Conservation (phyloP, 495 filamentous ascomycete genomes). For the Podospora pseudocomata region DNA sequence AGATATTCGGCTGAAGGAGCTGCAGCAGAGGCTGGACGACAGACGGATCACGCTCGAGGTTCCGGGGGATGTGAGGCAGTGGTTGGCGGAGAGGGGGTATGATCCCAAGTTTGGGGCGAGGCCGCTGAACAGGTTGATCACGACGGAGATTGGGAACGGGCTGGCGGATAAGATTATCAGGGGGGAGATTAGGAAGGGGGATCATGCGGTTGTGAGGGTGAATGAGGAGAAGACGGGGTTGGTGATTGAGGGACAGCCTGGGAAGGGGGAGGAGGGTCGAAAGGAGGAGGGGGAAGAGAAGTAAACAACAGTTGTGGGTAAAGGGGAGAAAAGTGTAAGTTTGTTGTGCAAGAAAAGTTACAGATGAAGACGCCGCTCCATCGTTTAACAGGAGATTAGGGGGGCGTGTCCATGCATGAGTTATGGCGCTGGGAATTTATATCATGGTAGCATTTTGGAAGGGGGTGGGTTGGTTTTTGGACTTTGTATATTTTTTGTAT, state of each 20-base stretch:
- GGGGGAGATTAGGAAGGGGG: constrained; percentile 72
- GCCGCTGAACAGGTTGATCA: constrained; percentile 88
- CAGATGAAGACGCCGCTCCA: background rate
- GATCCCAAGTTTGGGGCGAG: constrained; percentile 88
- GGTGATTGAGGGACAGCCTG: constrained; percentile 25
- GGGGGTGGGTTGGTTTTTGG: too few species aligned
- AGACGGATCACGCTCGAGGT: constrained; percentile 76
- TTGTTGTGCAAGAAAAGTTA: background rate
- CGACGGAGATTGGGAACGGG: constrained; percentile 80
- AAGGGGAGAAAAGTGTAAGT: background rate
- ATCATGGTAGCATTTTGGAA: background rate
- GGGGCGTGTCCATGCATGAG: background rate
- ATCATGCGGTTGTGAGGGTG: constrained; percentile 64
- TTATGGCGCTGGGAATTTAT: background rate
- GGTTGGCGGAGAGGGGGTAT: constrained; percentile 85
- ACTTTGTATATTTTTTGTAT: too few species aligned
- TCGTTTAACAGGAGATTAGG: background rate
- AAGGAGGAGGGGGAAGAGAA: constrained; percentile 39
- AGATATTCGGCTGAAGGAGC: constrained; percentile 81
- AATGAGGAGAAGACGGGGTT: constrained; percentile 53
- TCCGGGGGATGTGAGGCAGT: constrained; percentile 66
- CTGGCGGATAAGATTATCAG: constrained; percentile 89
- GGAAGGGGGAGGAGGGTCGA: background rate
- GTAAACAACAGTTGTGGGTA: constrained; percentile 34
- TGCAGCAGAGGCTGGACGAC: constrained; percentile 80